These are phyloP conservation scores for Alternaria sp. DNA, from an alignment of 2,329 filamentous ascomycete genomes.

Conservation along the genomic window DNA sequence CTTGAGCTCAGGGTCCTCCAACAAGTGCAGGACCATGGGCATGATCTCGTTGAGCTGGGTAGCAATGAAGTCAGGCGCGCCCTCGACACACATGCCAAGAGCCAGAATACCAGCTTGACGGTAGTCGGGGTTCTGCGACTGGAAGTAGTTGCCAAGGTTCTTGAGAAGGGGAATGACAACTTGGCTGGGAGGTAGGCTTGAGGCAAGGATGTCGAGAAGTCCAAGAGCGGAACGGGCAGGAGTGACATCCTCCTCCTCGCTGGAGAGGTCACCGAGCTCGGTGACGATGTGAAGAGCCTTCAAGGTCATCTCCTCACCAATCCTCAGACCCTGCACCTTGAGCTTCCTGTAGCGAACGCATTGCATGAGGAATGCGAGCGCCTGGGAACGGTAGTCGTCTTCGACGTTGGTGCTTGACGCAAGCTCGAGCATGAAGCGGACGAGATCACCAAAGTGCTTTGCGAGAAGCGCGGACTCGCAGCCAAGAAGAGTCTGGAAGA, in stretches of 20 bases:
- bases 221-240: constrained; percentile 85
- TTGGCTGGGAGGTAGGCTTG: constrained; percentile 87
- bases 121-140: constrained; percentile 74
- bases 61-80: constrained; percentile 94
- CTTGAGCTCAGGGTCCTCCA: constrained; percentile 81
- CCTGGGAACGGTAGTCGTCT: constrained; percentile 87
- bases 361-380: constrained; percentile 92
- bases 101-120: constrained; percentile 90
- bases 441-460: constrained; percentile 84
- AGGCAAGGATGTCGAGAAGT: constrained; percentile 86
- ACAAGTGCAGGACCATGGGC: constrained; percentile 80
- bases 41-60: constrained; percentile 88
- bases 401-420: constrained; percentile 76
- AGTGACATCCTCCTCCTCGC: constrained; percentile 82
- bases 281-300: constrained; percentile 89
- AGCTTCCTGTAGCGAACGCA: constrained; percentile 89
- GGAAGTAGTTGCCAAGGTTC: constrained; percentile 81
- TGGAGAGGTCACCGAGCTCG: constrained; percentile 76
- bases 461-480: constrained; percentile 86
- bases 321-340: constrained; percentile 89
- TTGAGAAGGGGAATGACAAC: constrained; percentile 92
- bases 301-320: constrained; percentile 85
- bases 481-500: constrained; percentile 92
- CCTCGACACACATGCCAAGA: constrained; percentile 92
- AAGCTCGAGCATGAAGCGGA: constrained; percentile 93